Evolutionary conservation across 2,329 filamentous ascomycete genomes (phyloP).

Genomic region (Botrytis cinerea): DNA sequence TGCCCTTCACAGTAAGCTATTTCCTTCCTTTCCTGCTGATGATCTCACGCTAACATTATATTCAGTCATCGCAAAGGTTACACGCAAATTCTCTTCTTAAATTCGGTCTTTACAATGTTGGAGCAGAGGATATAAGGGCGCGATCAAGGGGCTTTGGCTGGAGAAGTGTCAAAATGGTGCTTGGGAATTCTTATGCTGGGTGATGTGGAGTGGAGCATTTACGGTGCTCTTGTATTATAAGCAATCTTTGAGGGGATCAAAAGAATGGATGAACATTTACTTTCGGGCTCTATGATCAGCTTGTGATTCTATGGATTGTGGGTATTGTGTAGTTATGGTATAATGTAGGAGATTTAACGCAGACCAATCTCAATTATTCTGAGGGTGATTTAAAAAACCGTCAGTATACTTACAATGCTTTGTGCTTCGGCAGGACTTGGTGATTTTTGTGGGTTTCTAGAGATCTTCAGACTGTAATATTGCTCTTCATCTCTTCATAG

Average conservation of each 20-base stretch:
- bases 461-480: background rate
- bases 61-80: slow-evolving; percentile 91
- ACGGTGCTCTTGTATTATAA: slow-evolving; percentile 26
- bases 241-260: slow-evolving; percentile 17
- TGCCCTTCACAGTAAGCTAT: slow-evolving; percentile 82
- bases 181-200: slow-evolving; percentile 10
- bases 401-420: background rate
- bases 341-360: slow-evolving; percentile 11
- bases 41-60: slow-evolving; percentile 13
- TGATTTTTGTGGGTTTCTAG: background rate
- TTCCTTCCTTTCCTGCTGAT: background rate
- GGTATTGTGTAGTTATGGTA: background rate
- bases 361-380: background rate
- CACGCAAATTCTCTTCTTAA: slow-evolving; percentile 72
- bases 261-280: slow-evolving; percentile 19
- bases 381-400: background rate
- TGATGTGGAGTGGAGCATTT: background rate
- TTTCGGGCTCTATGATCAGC: background rate
- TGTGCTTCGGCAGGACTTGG: background rate
- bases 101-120: slow-evolving; percentile 13
- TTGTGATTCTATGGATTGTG: slow-evolving; percentile 7
- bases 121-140: slow-evolving; percentile 13
- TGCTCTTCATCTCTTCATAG: background rate
- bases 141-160: background rate
- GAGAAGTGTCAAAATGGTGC: slow-evolving; percentile 4